Base-by-base conservation (phyloP, 139 green algal species). In the Chlorella sp. region DNA sequence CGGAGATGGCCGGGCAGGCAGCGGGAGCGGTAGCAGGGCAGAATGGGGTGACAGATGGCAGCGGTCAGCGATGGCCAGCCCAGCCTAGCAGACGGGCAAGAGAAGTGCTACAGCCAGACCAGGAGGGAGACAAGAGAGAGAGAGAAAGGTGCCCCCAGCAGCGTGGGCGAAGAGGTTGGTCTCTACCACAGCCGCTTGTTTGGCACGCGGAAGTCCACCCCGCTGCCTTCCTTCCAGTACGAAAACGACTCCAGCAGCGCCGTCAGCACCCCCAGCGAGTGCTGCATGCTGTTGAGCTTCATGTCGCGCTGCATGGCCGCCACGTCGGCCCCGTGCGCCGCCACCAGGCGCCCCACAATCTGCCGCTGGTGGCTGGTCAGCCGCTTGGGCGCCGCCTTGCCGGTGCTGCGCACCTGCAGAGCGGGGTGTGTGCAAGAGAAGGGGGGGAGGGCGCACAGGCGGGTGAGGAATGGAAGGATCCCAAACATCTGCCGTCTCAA, bases 241-340 rank as follows among this genome's bases (percentile, higher is more conserved):
- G 60, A 11, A 86, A 84, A 91, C 2, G 68, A 86, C 48, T 90
- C 75, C 18, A 96, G 66, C 69, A 96, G 84, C 19, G 80, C 64
- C 15, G 61, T 60, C n/a, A 96, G 89, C 75, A 85, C 89, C 15
- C 77, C 91, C 57, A 80, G 84, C 12, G 86, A 86, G 71, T 95
- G 92, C 88, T 95, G 94, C 94, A 96, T 96, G 26, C 73, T 34
- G 85, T 96, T 96, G 32, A 94, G 86, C 83, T 95, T 96, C 18
- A 42, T 66, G 76, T 96, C 93, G 34, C 75, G 91, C 39, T 89
- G 75, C 94, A 96, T 96, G 18, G 91, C 87, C 40, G 87, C 77
- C 61, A 93, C 60, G 48, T 93, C 78, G 22, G 89, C 85, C 30
- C 91, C 86, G 57, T 95, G 93, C 57, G 64, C 85, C 16, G 85